Base-by-base conservation (phyloP, 306 rosid genomes). In the Lathyrus sativus region DNA sequence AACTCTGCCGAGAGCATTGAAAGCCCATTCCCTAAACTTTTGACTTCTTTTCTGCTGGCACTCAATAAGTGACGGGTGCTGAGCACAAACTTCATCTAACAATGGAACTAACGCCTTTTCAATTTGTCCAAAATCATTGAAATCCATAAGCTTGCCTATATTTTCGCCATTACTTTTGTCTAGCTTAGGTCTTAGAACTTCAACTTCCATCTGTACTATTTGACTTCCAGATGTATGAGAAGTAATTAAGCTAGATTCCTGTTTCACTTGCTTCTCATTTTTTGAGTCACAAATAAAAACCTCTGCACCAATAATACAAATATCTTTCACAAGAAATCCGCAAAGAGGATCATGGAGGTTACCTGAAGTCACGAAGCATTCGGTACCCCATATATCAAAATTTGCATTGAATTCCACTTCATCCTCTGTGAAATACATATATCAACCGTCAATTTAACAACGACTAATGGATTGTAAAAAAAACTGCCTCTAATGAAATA, bases 1-100 rank as follows among this genome's bases (percentile, higher is more conserved):
- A 49, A 74, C 79, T 64, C 55, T 43, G 3, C 83, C 83, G 22
- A 79, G 65, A 9, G 79, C 79, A 3, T 39, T 63, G 76, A 74
- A 74, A 1, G 70, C 76, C 83, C 79, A 79, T 65, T 7, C 17
- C 41, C 11, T 19, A 19, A 79, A 79, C 60, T 11, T 48, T 0
- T 12, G 49, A 57, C 76, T 79, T 74, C 83, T 70, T 26, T 45
- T 56, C 45, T 28, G 44, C 5, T 74, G 76, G 6, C 22, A 62
- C 9, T 56, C 73, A 45, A 74, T 8, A 10, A 79, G 60, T 46
- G 73, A 79, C 6, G 79, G 76, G 4, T 74, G 39, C 19, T 35
- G 45, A 56, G 79, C 13, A 64, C 73, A 79, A 0, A 39, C 73
- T 19, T 63, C 79, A 17, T 68, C 76, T 14, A 35, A n/a, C 14